Evolutionary conservation across 2,329 filamentous ascomycete genomes (phyloP), one percentile per base, ranked within the genome.

Genomic region (Clarireedia paspali): DNA sequence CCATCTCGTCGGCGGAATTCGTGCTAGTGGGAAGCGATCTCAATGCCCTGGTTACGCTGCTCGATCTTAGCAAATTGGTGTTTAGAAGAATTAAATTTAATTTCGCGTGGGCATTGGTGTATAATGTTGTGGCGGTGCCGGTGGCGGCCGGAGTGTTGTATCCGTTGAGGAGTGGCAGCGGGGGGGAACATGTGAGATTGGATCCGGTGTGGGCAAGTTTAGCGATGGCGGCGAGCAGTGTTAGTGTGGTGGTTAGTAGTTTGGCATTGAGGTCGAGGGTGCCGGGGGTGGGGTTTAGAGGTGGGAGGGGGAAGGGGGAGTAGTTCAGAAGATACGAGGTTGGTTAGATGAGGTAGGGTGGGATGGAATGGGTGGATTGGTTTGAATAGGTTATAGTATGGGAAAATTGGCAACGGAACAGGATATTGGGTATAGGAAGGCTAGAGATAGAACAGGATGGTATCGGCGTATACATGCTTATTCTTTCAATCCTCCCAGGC

Each of bases 191-290:
- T 67, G 71, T 90, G 20, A 74, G 80, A 58, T 72, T 91, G 47
- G 85, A 89, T 68, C 88, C 88, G 0, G 88, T 88, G 1, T 96
- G 91, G 91, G 92, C 91, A 5, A 87, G 85, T 62, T 72, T 96
- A 68, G 91, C 91, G 1, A 97, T 96, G 92, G 92, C 92, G 26
- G 71, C 91, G 70, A 96, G 91, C 71, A 92, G 88, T 70, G 85
- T 96, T 62, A 94, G 88, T 66, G 91, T 97, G 47, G 87, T 96
- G 50, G 73, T 82, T 67, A 95, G 90, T 69, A 92, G 88, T 73
- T 72, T 96, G 66, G 77, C 84, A 50, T 71, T 96, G 73, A 81
- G 67, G 48, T 66, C 62, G 59, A 53, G 62, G n/a, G 30, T 73
- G 5, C 70, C 68, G 9, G 59, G 67, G 15, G 20, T 74, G 9